Percentiles rank a stretch among this genome's conserved stretches.
Conservation (phyloP, 208 protist species). For the Trypanosoma scelopori region DNA sequence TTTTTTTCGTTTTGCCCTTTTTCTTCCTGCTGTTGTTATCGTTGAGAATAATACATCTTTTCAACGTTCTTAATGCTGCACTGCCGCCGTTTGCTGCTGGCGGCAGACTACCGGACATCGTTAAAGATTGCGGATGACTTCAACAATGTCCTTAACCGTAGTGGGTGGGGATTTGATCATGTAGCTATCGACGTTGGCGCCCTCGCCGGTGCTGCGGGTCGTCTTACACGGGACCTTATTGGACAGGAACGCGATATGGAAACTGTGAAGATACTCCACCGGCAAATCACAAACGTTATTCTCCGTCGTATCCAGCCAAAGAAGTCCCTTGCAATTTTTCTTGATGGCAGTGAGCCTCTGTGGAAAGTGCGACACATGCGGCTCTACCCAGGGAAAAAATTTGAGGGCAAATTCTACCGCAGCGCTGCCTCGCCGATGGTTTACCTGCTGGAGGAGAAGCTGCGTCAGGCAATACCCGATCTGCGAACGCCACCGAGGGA, state of each 20-base stretch:
- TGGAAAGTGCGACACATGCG: conserved; percentile 69
- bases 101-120: conserved; percentile 43
- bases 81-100: conserved; percentile 20
- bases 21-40: not conserved
- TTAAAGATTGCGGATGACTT: conserved; percentile 57
- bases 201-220: conserved; percentile 39
- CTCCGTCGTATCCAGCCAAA: conserved; percentile 55
- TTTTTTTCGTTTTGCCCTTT: conserved; percentile 11
- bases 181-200: conserved; percentile 59
- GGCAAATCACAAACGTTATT: conserved; percentile 50
- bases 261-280: conserved; percentile 52
- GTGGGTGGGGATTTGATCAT: conserved; percentile 51
- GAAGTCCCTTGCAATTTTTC: conserved; percentile 63
- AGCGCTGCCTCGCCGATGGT: conserved; percentile 72
- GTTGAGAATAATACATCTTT: not conserved
- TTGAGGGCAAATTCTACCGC: conserved; percentile 63
- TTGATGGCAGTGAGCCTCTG: conserved; percentile 71
- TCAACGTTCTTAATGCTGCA: conserved; percentile 18
- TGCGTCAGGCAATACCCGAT: conserved; percentile 40
- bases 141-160: conserved; percentile 44
- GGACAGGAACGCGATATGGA: conserved; percentile 66
- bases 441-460: conserved; percentile 64
- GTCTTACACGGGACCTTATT: conserved; percentile 60
- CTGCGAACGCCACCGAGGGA: conserved; percentile 46
- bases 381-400: conserved; percentile 55